phyloP scores from a whole-genome alignment of 179 eudicot species.

The Carnegiea gigantea region DNA sequence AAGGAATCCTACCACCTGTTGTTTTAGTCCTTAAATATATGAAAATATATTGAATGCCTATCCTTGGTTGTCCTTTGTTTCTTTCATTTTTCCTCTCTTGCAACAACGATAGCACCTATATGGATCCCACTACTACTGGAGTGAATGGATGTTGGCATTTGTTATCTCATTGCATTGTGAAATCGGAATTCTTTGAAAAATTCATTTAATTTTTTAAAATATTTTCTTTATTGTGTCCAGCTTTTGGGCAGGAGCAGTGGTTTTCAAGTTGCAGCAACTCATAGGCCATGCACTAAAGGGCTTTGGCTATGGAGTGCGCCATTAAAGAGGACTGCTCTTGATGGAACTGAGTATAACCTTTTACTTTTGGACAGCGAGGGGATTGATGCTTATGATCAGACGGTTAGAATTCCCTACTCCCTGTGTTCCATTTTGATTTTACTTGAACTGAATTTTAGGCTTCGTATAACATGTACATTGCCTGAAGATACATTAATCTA shows the following conservation, averaged over 20 bases:
- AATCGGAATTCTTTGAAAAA: neutral
- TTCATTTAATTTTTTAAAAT: neutral
- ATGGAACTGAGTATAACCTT: constrained; percentile 95
- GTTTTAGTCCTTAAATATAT: too few species aligned
- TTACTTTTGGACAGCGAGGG: constrained; percentile 94
- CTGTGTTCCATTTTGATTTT: neutral
- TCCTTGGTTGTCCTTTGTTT: neutral
- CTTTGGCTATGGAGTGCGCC: constrained; percentile 99
- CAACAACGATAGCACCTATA: neutral
- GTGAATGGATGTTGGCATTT: neutral
- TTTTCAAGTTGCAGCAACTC: constrained; percentile 94
- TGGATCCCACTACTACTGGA: neutral
- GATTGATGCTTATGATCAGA: constrained; percentile 98
- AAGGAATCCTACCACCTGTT: neutral
- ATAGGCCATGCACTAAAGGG: constrained; percentile 94
- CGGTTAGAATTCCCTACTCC: constrained; percentile 48
- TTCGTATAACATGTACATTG: neutral
- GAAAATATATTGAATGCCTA: neutral
- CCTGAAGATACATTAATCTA: neutral
- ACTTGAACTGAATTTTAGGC: constrained; percentile 18
- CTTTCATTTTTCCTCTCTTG: neutral
- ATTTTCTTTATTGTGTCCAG: constrained; percentile 27
- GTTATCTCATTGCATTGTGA: neutral
- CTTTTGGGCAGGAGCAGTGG: constrained; percentile 97
- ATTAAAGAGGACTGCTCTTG: constrained; percentile 81